Evolutionary conservation across 1,284 basidiomycete species (phyloP).

Genomic region (Cutaneotrichosporon sp.): DNA sequence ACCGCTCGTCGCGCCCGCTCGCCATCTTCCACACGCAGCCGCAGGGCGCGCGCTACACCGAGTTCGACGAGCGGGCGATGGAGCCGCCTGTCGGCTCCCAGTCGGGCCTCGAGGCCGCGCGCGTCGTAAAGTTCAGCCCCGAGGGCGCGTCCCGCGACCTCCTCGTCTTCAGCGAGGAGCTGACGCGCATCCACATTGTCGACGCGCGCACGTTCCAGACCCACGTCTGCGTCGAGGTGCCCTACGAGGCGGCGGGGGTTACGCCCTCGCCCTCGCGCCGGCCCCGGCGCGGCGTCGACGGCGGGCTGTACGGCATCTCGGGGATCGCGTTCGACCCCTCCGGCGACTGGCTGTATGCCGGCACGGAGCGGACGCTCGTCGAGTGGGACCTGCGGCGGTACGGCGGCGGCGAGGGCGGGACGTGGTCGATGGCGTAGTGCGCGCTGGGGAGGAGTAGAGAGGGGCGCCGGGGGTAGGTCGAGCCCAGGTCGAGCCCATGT

Average conservation of each 20-base stretch:
- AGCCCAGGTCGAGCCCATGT: too few relatives aligned
- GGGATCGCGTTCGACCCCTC: conserved; percentile 51
- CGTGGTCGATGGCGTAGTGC: conserved; percentile 43
- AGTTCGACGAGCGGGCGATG: conserved; percentile 12
- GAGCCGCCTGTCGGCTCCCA: conserved; percentile 28
- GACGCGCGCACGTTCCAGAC: conserved; percentile 52
- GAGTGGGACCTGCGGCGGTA: conserved; percentile 51
- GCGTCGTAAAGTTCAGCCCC: conserved; percentile 54
- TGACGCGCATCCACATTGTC: conserved; percentile 51
- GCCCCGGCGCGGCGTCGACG: conserved; percentile 32
- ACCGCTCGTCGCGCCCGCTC: conserved; percentile 49
- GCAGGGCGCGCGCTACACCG: conserved; percentile 20
- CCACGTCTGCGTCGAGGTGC: conserved; percentile 50
- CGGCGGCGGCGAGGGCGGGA: conserved; percentile 39
- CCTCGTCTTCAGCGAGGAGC: conserved; percentile 51
- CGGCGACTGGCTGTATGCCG: conserved; percentile 52
- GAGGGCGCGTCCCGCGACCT: conserved; percentile 49
- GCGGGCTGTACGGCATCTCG: conserved; percentile 44
- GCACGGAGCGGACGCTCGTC: conserved; percentile 51
- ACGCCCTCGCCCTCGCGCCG: neutral
- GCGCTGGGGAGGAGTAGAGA: too few relatives aligned
- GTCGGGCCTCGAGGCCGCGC: conserved; percentile 47
- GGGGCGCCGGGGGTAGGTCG: too few relatives aligned
- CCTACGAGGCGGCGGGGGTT: conserved; percentile 20
- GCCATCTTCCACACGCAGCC: conserved; percentile 48